These are phyloP conservation scores for Vicia villosa DNA, from an alignment of 306 rosid genomes.

Conservation along the genomic window DNA sequence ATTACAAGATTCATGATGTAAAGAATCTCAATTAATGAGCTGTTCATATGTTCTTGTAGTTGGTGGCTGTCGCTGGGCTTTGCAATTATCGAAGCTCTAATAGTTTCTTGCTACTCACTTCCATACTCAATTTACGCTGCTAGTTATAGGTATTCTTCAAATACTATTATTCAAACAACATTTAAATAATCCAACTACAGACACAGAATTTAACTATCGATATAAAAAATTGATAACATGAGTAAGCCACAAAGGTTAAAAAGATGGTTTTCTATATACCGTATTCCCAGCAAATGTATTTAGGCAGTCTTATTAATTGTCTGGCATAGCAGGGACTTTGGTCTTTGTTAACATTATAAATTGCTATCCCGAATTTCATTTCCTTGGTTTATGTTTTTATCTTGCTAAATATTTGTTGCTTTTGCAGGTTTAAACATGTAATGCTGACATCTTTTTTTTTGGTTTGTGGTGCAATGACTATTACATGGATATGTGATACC, in stretches of 20 bases:
- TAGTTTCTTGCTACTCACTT: constrained; percentile 88
- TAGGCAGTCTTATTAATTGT: constrained; percentile 24
- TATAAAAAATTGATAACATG: constrained; percentile 14
- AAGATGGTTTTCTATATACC: constrained; percentile 22
- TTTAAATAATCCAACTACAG: constrained; percentile 14
- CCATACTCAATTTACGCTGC: constrained; percentile 86
- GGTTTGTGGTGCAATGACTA: constrained; percentile 97
- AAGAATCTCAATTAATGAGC: constrained; percentile 33
- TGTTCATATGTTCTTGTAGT: constrained; percentile 54
- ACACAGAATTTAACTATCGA: constrained; percentile 12
- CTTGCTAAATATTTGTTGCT: constrained; percentile 27
- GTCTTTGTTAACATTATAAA: constrained; percentile 15
- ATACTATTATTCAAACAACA: constrained; percentile 5
- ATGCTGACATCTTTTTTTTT: constrained; percentile 71
- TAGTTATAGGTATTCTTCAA: constrained; percentile 64
- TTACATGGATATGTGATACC: constrained; percentile 92
- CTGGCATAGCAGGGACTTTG: constrained; percentile 20
- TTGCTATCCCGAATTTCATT: constrained; percentile 2
- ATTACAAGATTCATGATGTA: constrained; percentile 29
- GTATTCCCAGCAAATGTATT: constrained; percentile 6
- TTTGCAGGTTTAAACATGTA: constrained; percentile 88
- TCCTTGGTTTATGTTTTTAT: constrained; percentile 12
- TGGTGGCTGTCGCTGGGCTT: constrained; percentile 99
- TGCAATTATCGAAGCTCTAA: constrained; percentile 84
- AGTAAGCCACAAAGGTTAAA: constrained; percentile 2